Evolutionary conservation across 805 yeast species (phyloP).

Genomic region (Soucietia sequanensis): DNA sequence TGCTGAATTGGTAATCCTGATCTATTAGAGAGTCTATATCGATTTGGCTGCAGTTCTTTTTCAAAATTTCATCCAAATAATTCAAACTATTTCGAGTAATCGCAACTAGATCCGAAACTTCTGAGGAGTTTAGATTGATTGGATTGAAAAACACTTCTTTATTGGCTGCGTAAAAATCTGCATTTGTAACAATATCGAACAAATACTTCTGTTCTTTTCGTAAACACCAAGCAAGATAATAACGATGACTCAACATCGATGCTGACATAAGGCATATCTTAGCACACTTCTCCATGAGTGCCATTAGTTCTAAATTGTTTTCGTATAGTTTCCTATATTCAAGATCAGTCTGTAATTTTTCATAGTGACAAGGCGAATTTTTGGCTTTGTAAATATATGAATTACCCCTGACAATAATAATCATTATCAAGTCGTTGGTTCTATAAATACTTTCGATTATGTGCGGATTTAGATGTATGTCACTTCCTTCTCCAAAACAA

Average conservation of each 20-base stretch:
- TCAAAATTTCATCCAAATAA: background rate
- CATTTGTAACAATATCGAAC: conserved; percentile 28
- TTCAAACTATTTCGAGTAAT: background rate
- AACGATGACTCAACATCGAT: conserved; percentile 45
- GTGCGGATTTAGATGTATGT: conserved; percentile 24
- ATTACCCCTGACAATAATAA: conserved; percentile 7
- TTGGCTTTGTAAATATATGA: conserved; percentile 1
- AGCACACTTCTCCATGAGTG: conserved; percentile 7
- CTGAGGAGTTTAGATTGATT: no score
- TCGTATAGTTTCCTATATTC: conserved; percentile 3
- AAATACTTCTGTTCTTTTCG: conserved; percentile 48
- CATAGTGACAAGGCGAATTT: conserved; percentile 1
- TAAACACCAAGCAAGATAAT: conserved; percentile 61
- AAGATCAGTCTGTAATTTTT: conserved; percentile 3
- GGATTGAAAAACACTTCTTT: no score
- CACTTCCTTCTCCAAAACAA: conserved; percentile 26
- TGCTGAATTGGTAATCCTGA: no score
- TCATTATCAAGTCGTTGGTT: conserved; percentile 18
- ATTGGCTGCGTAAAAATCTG: conserved; percentile 16
- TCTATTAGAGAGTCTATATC: no score
- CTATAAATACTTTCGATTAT: conserved; percentile 35
- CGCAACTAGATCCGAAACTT: no score
- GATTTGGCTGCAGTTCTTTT: no score
- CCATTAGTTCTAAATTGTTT: background rate
- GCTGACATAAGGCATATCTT: conserved; percentile 13